phyloP scores from a whole-genome alignment of 352 stramenopile species.

The Phytopythium mirpurense region DNA sequence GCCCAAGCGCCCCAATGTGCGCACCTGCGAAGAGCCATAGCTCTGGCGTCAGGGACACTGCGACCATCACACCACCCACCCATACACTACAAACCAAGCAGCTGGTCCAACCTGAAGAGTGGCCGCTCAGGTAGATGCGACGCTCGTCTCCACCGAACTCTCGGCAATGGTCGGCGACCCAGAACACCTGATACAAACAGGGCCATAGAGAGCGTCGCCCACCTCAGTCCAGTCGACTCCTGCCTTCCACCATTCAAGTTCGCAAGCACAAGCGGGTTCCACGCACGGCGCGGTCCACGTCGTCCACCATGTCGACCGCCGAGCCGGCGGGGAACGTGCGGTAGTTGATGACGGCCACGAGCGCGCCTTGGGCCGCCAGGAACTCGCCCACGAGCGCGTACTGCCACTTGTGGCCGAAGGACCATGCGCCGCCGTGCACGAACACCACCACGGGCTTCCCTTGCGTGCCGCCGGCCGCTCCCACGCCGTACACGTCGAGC shows the following conservation, averaged over 20 bases:
- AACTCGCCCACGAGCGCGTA: conserved; percentile 63
- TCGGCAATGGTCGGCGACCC: conserved; percentile 41
- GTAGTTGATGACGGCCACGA: conserved; percentile 89
- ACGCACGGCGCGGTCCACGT: conserved; percentile 69
- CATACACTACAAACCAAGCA: too few species aligned
- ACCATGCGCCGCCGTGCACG: conserved; percentile 86
- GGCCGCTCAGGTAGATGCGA: conserved; percentile 51
- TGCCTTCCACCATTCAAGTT: too few species aligned
- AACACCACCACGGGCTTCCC: conserved; percentile 87
- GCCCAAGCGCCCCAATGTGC: conserved; percentile 46
- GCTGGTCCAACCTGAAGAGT: conserved; percentile 56
- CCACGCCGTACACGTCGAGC: conserved; percentile 56
- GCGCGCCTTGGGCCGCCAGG: conserved; percentile 46
- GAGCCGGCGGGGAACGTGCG: conserved; percentile 83
- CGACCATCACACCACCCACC: too few species aligned
- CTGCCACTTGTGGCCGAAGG: conserved; percentile 79
- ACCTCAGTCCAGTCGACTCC: too few species aligned
- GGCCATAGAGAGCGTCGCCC: too few species aligned
- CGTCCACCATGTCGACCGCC: conserved; percentile 85
- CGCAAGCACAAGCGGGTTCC: too few species aligned
- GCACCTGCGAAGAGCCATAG: conserved; percentile 15
- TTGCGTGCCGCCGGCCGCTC: not conserved
- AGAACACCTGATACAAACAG: conserved; percentile 33
- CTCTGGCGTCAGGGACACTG: too few species aligned
- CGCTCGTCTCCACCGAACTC: conserved; percentile 40